Percentiles rank a stretch among this genome's conserved stretches.
phyloP scores from a whole-genome alignment of 331 rosid species.

The Malus hybrid region DNA sequence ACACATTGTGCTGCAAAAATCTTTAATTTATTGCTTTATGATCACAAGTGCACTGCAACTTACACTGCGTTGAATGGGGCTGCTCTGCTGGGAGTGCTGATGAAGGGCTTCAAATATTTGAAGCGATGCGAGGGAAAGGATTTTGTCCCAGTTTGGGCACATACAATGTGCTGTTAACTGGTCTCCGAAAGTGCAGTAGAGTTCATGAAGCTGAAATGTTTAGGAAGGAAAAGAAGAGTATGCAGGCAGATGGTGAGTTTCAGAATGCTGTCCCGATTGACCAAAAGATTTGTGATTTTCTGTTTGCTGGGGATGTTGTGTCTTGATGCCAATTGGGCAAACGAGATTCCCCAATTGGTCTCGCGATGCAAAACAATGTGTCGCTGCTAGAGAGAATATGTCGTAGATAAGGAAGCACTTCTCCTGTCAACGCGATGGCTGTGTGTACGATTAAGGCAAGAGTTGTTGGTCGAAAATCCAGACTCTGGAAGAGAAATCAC shows the following conservation, averaged over 20 bases:
- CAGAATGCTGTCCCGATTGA: conserved; percentile 28
- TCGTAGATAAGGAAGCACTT: neutral
- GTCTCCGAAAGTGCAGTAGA: conserved; percentile 53
- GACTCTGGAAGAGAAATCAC: neutral
- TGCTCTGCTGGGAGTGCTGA: conserved; percentile 49
- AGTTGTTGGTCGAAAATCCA: neutral
- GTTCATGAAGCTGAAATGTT: conserved; percentile 42
- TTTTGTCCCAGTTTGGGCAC: conserved; percentile 54
- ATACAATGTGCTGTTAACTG: conserved; percentile 45
- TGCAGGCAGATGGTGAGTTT: conserved; percentile 20
- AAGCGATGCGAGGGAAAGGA: conserved; percentile 45
- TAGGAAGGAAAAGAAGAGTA: conserved; percentile 57
- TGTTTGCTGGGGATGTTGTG: conserved; percentile 43
- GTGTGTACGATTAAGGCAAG: neutral
- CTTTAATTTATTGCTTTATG: conserved; percentile 54
- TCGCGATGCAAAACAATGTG: neutral
- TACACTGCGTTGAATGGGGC: conserved; percentile 72
- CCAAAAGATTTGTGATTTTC: conserved; percentile 60
- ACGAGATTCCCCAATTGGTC: neutral
- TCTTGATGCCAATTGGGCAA: conserved; percentile 1
- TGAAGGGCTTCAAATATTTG: conserved; percentile 48
- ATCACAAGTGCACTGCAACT: conserved; percentile 62
- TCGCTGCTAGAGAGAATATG: neutral
- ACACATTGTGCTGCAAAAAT: conserved; percentile 40
- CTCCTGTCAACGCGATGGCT: neutral